Evolutionary conservation across 73 alveolate genomes (phyloP).

Genomic region (Blepharisma japonicum): DNA sequence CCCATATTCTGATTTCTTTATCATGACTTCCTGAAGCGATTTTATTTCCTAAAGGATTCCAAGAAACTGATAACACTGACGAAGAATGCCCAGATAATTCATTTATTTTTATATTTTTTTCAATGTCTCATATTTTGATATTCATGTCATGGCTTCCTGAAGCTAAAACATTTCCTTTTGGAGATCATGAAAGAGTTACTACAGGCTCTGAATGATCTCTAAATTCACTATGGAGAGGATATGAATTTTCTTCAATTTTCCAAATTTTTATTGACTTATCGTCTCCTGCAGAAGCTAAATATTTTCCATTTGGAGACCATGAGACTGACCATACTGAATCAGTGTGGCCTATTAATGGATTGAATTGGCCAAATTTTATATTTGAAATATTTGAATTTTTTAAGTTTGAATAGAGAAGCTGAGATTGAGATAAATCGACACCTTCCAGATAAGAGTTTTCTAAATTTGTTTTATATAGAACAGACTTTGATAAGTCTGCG

Average conservation of each 20-base stretch:
- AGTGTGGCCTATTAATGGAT: background rate
- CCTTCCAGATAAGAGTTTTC: too few species aligned
- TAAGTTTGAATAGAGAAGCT: too few species aligned
- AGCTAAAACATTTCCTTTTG: background rate
- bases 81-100: background rate
- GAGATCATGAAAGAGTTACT: background rate
- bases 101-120: background rate
- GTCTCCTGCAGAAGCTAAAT: background rate
- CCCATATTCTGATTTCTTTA: background rate
- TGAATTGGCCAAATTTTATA: too few species aligned
- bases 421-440: too few species aligned
- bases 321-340: background rate
- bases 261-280: background rate
- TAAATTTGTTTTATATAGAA: too few species aligned
- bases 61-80: background rate
- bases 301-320: background rate
- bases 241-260: background rate
- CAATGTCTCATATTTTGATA: background rate
- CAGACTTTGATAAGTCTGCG: too few species aligned
- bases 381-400: too few species aligned
- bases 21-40: conserved; percentile 12
- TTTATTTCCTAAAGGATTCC: background rate
- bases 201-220: background rate
- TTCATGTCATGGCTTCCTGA: background rate
- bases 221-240: background rate